These are phyloP conservation scores for Urochloa ruziziensis DNA, from an alignment of 176 grass and related monocot genomes.

Conservation along the genomic window DNA sequence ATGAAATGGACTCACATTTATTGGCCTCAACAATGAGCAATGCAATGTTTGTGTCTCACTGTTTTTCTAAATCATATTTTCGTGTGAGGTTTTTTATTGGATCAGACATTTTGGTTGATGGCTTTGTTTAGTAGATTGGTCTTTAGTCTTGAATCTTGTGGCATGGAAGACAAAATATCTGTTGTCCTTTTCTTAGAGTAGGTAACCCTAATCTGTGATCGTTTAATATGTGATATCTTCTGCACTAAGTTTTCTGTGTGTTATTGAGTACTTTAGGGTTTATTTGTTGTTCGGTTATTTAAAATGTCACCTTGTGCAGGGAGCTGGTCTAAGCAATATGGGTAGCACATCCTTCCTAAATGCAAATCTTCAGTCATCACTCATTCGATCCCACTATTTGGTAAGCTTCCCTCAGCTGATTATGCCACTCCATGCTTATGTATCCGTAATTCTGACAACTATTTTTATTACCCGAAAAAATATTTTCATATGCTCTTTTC, in stretches of 20 bases:
- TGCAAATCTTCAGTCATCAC: constrained; percentile 62
- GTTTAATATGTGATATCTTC: no score
- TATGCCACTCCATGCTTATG: constrained; percentile 53
- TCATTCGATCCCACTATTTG: constrained; percentile 71
- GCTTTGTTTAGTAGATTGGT: constrained; percentile 17
- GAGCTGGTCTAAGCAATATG: constrained; percentile 76
- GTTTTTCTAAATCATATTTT: not conserved
- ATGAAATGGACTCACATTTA: not conserved
- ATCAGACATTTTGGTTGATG: not conserved
- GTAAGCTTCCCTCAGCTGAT: constrained; percentile 44
- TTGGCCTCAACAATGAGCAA: constrained; percentile 6
- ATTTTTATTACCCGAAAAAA: not conserved
- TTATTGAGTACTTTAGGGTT: no score
- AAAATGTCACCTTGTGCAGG: constrained; percentile 31
- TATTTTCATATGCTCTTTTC: not conserved
- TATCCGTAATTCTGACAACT: constrained; percentile 34
- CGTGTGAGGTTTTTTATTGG: not conserved
- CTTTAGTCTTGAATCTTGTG: not conserved
- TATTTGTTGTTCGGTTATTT: not conserved
- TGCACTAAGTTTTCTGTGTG: no score
- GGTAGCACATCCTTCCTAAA: constrained; percentile 89
- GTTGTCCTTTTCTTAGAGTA: not conserved
- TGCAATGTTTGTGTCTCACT: constrained; percentile 10
- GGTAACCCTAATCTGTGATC: constrained; percentile 39
- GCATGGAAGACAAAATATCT: constrained; percentile 14